Conservation (phyloP, 2,329 filamentous ascomycete genomes). For the Fulvia fulva region DNA sequence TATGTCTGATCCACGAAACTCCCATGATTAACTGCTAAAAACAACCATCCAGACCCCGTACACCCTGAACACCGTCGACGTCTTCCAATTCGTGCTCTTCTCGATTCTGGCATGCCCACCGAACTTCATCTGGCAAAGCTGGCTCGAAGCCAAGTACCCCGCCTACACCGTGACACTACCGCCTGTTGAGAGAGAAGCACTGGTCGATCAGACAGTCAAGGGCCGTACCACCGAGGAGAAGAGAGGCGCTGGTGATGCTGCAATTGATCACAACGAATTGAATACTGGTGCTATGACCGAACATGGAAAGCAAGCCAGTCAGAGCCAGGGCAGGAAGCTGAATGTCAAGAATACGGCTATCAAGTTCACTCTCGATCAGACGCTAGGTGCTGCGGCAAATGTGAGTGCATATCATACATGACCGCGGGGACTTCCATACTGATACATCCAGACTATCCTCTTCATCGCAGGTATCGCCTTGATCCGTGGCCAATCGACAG, state of each 20-base stretch:
- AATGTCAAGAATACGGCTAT: conserved; percentile 61
- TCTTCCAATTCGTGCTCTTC: conserved; percentile 71
- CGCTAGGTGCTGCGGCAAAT: conserved; percentile 61
- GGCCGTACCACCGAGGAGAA: conserved; percentile 23
- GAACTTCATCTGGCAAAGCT: conserved; percentile 83
- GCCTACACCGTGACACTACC: conserved; percentile 48
- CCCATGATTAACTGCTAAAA: conserved; percentile 1
- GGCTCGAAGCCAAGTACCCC: conserved; percentile 70
- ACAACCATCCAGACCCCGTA: conserved; percentile 33
- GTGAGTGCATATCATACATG: conserved; percentile 6
- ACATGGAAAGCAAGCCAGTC: conserved; percentile 6
- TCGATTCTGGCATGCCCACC: conserved; percentile 70
- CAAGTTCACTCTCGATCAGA: conserved; percentile 69
- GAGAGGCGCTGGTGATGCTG: conserved; percentile 6
- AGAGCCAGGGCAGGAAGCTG: conserved; percentile 29
- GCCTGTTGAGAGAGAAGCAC: conserved; percentile 29
- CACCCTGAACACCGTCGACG: conserved; percentile 60
- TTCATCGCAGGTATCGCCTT: conserved; percentile 60
- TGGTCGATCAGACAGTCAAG: conserved; percentile 29
- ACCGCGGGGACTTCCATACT: not conserved
- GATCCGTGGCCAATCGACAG: conserved; percentile 39
- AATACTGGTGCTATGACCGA: conserved; percentile 30
- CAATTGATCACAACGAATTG: not conserved
- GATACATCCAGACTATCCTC: conserved; percentile 46
- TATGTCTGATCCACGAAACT: conserved; percentile 33